Evolutionary conservation across 345 rosid species (phyloP).

Genomic region (Murraya paniculata): DNA sequence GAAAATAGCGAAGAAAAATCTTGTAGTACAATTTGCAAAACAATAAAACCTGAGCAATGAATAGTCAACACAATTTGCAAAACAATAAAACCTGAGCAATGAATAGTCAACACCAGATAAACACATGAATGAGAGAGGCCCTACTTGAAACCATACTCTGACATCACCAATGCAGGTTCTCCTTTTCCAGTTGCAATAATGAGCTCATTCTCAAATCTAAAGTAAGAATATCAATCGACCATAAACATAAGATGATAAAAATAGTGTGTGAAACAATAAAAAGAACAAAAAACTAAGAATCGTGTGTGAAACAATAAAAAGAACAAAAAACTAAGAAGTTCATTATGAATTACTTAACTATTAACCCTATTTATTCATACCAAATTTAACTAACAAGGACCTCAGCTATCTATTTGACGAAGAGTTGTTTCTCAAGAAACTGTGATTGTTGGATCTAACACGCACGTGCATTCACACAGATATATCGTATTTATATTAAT

Average conservation of each 20-base stretch:
- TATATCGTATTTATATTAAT: background rate
- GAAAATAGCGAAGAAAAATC: slow-evolving; percentile 4
- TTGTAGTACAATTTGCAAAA: slow-evolving; percentile 2
- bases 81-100: background rate
- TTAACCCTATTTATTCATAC: background rate
- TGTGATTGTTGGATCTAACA: background rate
- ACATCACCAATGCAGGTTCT: slow-evolving; percentile 49
- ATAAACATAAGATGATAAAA: background rate
- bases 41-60: background rate
- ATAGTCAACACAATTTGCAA: background rate
- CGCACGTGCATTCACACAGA: background rate
- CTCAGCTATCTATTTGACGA: background rate
- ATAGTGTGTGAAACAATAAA: background rate
- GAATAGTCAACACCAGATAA: background rate
- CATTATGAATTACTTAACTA: background rate
- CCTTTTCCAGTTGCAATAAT: slow-evolving; percentile 52
- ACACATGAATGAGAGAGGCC: slow-evolving; percentile 12
- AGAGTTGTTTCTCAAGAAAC: background rate
- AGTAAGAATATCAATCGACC: background rate
- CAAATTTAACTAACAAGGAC: background rate
- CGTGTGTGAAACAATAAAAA: background rate
- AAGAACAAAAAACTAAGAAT: background rate
- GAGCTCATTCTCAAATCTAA: slow-evolving; percentile 46
- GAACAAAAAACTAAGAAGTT: background rate
- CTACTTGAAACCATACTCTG: slow-evolving; percentile 56